phyloP scores from a whole-genome alignment of 2,329 filamentous ascomycete genomes.

The Exophiala xenobiotica region DNA sequence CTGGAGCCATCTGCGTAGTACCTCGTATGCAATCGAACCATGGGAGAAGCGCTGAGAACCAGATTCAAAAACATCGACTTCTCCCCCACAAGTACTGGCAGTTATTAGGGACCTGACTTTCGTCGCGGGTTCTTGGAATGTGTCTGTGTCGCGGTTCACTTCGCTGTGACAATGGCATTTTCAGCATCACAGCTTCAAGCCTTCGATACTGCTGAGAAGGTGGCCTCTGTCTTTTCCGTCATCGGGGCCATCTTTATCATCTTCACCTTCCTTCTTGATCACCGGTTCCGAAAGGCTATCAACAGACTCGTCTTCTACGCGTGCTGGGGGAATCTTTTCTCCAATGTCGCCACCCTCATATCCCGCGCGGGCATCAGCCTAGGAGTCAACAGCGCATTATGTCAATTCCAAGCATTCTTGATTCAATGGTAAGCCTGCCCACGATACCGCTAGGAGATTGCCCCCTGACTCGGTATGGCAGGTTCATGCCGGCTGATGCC shows the following conservation, averaged over 20 bases:
- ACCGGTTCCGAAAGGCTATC: constrained; percentile 78
- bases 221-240: constrained; percentile 69
- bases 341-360: constrained; percentile 74
- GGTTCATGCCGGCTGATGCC: constrained; percentile 75
- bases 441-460: neutral
- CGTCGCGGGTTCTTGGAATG: no score
- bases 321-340: constrained; percentile 75
- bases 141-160: neutral
- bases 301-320: constrained; percentile 83
- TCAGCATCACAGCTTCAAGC: constrained; percentile 46
- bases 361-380: constrained; percentile 59
- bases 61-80: neutral
- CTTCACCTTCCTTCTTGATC: constrained; percentile 65
- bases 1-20: no score
- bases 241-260: constrained; percentile 71
- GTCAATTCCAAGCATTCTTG: constrained; percentile 73
- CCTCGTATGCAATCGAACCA: no score
- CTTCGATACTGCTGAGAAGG: constrained; percentile 64
- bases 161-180: constrained; percentile 21
- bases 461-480: constrained; percentile 35
- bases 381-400: constrained; percentile 57
- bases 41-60: no score
- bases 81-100: constrained; percentile 12
- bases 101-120: no score
- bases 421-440: constrained; percentile 71